Evolutionary conservation across 208 protist species (phyloP).

Genomic region (Porcisia hertigi): DNA sequence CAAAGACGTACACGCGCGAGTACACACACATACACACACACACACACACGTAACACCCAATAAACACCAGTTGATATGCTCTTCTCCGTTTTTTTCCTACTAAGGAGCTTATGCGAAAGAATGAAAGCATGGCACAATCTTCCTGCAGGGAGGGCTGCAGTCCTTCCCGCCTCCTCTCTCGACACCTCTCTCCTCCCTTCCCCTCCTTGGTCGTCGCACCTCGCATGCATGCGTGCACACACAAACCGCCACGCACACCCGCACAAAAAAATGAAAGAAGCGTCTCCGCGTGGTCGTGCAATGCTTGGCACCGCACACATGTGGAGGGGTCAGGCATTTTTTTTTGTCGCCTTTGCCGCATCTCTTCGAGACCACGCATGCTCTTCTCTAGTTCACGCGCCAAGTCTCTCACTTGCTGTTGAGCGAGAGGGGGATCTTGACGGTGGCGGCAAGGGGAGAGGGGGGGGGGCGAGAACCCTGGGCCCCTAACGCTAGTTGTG

Average conservation of each 20-base stretch:
- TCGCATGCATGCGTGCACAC: neutral
- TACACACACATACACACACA: neutral
- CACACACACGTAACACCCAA: constrained; percentile 4
- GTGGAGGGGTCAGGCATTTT: neutral
- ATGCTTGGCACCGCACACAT: neutral
- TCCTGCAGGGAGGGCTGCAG: neutral
- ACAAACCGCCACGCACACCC: too few relatives aligned
- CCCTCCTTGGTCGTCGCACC: neutral
- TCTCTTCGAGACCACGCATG: neutral
- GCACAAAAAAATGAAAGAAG: neutral
- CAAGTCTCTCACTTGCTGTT: neutral
- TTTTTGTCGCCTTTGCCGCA: neutral
- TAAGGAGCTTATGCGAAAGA: constrained; percentile 4
- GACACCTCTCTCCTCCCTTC: neutral
- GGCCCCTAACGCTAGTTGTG: neutral
- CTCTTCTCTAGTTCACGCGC: neutral
- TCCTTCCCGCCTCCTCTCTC: neutral
- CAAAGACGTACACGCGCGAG: neutral
- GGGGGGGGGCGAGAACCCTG: neutral
- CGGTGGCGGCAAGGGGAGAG: neutral
- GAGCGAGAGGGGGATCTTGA: neutral
- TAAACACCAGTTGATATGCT: neutral
- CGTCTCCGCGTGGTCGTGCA: neutral
- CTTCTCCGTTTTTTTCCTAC: neutral
- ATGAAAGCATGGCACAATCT: neutral